Evolutionary conservation across 2,329 filamentous ascomycete genomes (phyloP).

Genomic region (Aureobasidium sp.): DNA sequence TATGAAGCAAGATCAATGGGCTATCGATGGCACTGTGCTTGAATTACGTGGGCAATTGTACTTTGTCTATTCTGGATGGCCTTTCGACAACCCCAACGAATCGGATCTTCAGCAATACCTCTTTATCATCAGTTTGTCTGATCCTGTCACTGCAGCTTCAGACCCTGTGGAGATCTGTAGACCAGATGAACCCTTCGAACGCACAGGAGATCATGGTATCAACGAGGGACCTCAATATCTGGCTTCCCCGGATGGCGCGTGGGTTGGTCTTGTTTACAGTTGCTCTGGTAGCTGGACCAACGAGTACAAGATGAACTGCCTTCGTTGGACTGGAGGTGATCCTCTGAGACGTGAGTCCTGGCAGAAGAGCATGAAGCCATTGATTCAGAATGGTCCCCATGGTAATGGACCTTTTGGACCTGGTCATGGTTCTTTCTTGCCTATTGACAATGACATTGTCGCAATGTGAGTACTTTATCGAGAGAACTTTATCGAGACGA

Average conservation of each 20-base stretch:
- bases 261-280: constrained; percentile 52
- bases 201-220: constrained; percentile 44
- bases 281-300: constrained; percentile 53
- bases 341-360: constrained; percentile 42
- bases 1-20: constrained; percentile 50
- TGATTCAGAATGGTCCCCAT: constrained; percentile 43
- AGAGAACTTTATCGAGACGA: not conserved
- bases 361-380: constrained; percentile 43
- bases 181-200: constrained; percentile 46
- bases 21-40: constrained; percentile 54
- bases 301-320: constrained; percentile 54
- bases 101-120: constrained; percentile 47
- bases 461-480: constrained; percentile 30
- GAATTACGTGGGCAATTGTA: constrained; percentile 41
- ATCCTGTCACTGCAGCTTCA: constrained; percentile 39
- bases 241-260: constrained; percentile 37
- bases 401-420: constrained; percentile 46
- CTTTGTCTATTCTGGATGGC: constrained; percentile 55
- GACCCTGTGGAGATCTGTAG: constrained; percentile 44
- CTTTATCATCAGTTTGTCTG: constrained; percentile 45
- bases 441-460: constrained; percentile 45
- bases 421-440: constrained; percentile 51
- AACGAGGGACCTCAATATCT: constrained; percentile 51
- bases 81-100: constrained; percentile 35
- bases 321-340: constrained; percentile 45